Evolutionary conservation across 352 stramenopile genomes (phyloP).

Genomic region (Phytopythium oedochilum): DNA sequence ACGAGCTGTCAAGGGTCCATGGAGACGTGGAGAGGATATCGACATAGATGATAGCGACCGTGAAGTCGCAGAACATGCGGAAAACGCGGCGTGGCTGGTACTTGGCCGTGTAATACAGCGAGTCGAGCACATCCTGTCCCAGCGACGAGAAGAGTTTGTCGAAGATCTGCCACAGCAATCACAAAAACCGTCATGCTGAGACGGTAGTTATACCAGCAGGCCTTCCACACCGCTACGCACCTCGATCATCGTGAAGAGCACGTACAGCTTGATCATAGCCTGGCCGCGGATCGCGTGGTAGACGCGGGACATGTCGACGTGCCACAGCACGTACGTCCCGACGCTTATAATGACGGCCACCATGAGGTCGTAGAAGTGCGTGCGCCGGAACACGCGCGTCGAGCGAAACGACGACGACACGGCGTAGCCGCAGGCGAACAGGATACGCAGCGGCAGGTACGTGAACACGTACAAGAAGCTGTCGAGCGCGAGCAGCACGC

Average conservation of each 20-base stretch:
- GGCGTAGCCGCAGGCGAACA: conserved; percentile 71
- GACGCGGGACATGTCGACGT: conserved; percentile 95
- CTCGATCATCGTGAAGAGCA: conserved; percentile 98
- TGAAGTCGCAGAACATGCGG: conserved; percentile 77
- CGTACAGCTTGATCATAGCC: conserved; percentile 98
- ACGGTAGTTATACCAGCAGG: too few species aligned
- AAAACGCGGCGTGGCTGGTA: conserved; percentile 68
- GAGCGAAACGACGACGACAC: conserved; percentile 69
- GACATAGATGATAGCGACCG: conserved; percentile 72
- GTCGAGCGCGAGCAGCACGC: conserved; percentile 94
- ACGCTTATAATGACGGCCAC: conserved; percentile 81
- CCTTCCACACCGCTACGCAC: conserved; percentile 7
- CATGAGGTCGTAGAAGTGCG: conserved; percentile 92
- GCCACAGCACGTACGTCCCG: conserved; percentile 64
- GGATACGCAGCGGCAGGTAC: conserved; percentile 92
- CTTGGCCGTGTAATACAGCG: conserved; percentile 88
- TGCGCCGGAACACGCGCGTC: conserved; percentile 71
- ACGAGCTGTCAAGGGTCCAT: neutral
- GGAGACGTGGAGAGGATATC: conserved; percentile 30
- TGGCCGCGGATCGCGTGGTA: conserved; percentile 99
- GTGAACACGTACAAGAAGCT: conserved; percentile 97
- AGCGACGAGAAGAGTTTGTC: conserved; percentile 96
- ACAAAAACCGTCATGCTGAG: too few species aligned
- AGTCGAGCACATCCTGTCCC: conserved; percentile 96
- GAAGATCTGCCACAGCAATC: conserved; percentile 73